Evolutionary conservation across 345 rosid species (phyloP).

Genomic region (Linum trigynum): DNA sequence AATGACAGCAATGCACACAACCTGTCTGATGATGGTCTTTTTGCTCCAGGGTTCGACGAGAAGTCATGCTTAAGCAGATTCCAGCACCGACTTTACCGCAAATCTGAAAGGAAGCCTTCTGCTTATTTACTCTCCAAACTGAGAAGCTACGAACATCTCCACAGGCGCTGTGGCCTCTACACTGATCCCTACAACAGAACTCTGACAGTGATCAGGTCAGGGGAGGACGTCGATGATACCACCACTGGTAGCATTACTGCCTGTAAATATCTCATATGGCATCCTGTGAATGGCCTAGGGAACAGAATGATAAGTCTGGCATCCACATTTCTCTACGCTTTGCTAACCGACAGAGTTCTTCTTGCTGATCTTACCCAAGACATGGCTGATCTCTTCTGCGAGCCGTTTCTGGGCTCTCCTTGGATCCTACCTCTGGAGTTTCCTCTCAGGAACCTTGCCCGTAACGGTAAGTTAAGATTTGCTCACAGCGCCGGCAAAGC

Average conservation of each 20-base stretch:
- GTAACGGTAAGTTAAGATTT: background rate
- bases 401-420: conserved; percentile 1
- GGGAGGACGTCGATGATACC: too few relatives aligned
- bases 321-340: too few relatives aligned
- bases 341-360: conserved; percentile 11
- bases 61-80: conserved; percentile 18
- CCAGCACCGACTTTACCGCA: conserved; percentile 5
- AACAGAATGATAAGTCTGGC: too few relatives aligned
- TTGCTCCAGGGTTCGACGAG: conserved; percentile 12
- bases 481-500: conserved; percentile 5
- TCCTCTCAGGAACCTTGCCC: background rate
- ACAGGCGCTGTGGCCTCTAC: background rate
- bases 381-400: conserved; percentile 9
- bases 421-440: conserved; percentile 15
- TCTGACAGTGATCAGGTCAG: too few relatives aligned
- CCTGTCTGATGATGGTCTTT: conserved; percentile 5
- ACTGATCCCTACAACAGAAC: too few relatives aligned
- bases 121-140: background rate
- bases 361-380: conserved; percentile 10
- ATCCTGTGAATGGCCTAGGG: too few relatives aligned
- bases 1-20: background rate
- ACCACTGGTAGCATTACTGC: too few relatives aligned
- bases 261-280: too few relatives aligned
- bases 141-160: conserved; percentile 15
- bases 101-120: conserved; percentile 13